These are phyloP conservation scores for Stropharia rugosoannulata DNA, from an alignment of 768 basidiomycete genomes.

Conservation along the genomic window DNA sequence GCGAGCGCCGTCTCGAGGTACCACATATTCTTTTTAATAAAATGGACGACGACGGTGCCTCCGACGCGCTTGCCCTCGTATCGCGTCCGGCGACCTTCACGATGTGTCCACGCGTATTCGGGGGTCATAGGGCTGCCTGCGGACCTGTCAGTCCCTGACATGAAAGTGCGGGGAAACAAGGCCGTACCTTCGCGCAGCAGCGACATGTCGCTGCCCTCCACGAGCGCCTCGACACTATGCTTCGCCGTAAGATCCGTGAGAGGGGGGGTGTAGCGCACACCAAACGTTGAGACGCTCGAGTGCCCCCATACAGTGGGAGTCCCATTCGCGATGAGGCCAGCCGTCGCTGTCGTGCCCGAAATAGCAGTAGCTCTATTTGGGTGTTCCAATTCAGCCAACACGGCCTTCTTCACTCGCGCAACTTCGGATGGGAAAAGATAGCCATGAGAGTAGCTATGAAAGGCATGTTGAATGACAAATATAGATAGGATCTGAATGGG, in stretches of 20 bases:
- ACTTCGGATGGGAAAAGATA: slow-evolving; percentile 93
- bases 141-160: slow-evolving; percentile 2
- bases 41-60: slow-evolving; percentile 95
- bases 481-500: slow-evolving; percentile 5
- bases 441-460: slow-evolving; percentile 82
- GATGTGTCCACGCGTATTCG: slow-evolving; percentile 65
- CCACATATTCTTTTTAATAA: slow-evolving; percentile 97
- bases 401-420: slow-evolving; percentile 58
- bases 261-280: slow-evolving; percentile 71
- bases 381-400: slow-evolving; percentile 52
- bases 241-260: slow-evolving; percentile 58
- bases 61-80: slow-evolving; percentile 76
- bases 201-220: slow-evolving; percentile 90
- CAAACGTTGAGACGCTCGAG: slow-evolving; percentile 88
- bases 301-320: slow-evolving; percentile 67
- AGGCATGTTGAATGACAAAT: background rate
- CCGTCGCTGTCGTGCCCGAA: slow-evolving; percentile 18
- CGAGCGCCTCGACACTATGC: slow-evolving; percentile 86
- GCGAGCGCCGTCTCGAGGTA: slow-evolving; percentile 92
- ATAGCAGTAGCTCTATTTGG: slow-evolving; percentile 25
- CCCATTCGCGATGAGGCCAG: slow-evolving; percentile 28
- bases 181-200: slow-evolving; percentile 58
- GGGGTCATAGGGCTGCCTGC: slow-evolving; percentile 59
- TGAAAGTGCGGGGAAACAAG: background rate
- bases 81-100: slow-evolving; percentile 66